A percentile compares a stretch with the other conserved stretches of the same genome.
Conservation (phyloP, 192 early-diverging fungal species). For the Endogone sp. region DNA sequence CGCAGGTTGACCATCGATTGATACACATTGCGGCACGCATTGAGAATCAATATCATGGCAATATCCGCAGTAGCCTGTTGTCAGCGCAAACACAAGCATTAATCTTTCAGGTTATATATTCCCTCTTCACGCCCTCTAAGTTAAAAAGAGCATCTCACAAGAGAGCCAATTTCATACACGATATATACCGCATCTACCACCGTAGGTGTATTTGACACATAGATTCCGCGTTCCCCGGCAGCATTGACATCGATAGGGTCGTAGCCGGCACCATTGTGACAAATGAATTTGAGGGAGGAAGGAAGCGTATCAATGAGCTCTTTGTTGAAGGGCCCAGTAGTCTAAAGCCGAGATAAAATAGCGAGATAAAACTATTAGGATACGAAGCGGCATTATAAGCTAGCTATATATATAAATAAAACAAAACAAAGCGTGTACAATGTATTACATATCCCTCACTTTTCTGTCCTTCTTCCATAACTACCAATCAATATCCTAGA, state of each 20-base stretch:
- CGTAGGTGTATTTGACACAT: constrained; percentile 39
- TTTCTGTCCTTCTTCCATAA: neutral
- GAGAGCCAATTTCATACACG: neutral
- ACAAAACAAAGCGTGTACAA: too few relatives aligned
- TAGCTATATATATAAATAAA: too few relatives aligned
- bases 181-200: constrained; percentile 26
- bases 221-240: constrained; percentile 22
- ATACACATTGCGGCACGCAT: constrained; percentile 38
- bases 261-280: constrained; percentile 33
- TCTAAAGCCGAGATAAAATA: neutral
- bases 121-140: too few relatives aligned
- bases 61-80: constrained; percentile 38
- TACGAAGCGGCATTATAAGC: too few relatives aligned
- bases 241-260: constrained; percentile 34
- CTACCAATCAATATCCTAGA: too few relatives aligned
- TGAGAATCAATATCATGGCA: constrained; percentile 42
- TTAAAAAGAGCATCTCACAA: neutral
- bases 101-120: too few relatives aligned
- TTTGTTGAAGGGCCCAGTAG: constrained; percentile 31
- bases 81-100: neutral
- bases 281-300: constrained; percentile 17
- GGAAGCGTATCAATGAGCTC: constrained; percentile 28
- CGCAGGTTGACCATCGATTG: constrained; percentile 30
- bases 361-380: neutral
- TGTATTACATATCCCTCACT: neutral